Base-by-base conservation (phyloP, 2,329 filamentous ascomycete genomes). In the Phoma herbarum region DNA sequence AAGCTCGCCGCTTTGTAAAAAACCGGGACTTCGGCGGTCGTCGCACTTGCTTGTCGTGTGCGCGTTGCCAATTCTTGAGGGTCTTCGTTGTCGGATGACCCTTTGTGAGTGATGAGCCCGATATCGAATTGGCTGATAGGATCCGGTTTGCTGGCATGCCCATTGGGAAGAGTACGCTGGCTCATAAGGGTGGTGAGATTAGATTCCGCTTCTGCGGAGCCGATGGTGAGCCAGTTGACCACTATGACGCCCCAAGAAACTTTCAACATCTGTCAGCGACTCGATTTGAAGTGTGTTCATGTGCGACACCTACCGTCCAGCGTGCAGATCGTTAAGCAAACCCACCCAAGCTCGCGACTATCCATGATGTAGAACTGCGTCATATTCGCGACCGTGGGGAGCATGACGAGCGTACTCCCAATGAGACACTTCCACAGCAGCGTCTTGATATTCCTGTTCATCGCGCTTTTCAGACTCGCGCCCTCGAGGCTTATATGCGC, bases 221-320 rank as follows among this genome's bases (percentile, higher is more conserved):
- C 68, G 7, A 69, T 57, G 7, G 70, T 75, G 25, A 75, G 65
- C 71, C 71, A 73, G 48, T 74, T 69, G 20, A 75, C 58, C 9
- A 74, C 56, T 10, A 65, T 55, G 12, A 72, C 62, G 11, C 64
- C 62, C 71, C 69, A 74, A 10, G 62, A 69, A 2, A 71, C 70
- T 72, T 33, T n/a, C n/a, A n/a, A n/a, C n/a, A n/a, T n/a, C n/a
- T n/a, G n/a, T n/a, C n/a, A n/a, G n/a, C n/a, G n/a, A n/a, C n/a
- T n/a, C n/a, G n/a, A n/a, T n/a, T n/a, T n/a, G n/a, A n/a, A n/a
- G n/a, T n/a, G n/a, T n/a, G n/a, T n/a, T n/a, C n/a, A n/a, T n/a
- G n/a, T n/a, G n/a, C n/a, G n/a, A n/a, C n/a, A n/a, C 74, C 46
- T 63, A 79, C 77, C 67, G 60, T 80, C 78, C 20, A 77, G 48